Conservation (phyloP, 2,329 filamentous ascomycete genomes). For the Elsinoe fawcettii region DNA sequence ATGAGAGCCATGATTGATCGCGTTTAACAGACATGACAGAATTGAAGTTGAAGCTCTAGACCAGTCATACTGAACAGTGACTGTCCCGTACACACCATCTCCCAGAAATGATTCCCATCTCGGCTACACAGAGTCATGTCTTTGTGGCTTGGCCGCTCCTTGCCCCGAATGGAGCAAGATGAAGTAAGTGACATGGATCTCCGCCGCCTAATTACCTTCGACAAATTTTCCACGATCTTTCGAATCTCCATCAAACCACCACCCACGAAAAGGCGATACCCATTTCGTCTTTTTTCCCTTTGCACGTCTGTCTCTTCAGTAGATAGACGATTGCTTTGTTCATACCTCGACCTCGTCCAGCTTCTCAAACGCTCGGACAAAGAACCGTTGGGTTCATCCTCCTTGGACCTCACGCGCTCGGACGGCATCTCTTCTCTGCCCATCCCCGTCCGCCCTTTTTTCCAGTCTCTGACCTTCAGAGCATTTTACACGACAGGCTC, state of each 20-base stretch:
- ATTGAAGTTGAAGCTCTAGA: not conserved
- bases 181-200: slow-evolving; percentile 13
- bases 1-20: not conserved
- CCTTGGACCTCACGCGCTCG: slow-evolving; percentile 14
- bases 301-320: slow-evolving; percentile 12
- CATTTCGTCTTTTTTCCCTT: slow-evolving; percentile 12
- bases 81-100: not conserved
- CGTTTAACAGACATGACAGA: not conserved
- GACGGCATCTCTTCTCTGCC: slow-evolving; percentile 8
- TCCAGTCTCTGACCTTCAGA: slow-evolving; percentile 3
- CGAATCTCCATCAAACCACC: slow-evolving; percentile 7
- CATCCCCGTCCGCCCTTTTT: slow-evolving; percentile 14
- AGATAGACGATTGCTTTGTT: slow-evolving; percentile 12
- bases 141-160: slow-evolving; percentile 8
- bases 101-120: not conserved
- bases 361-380: not conserved
- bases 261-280: slow-evolving; percentile 5
- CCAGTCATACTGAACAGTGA: not conserved
- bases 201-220: slow-evolving; percentile 11
- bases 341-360: slow-evolving; percentile 2
- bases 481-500: not conserved
- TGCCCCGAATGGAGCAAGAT: slow-evolving; percentile 5
- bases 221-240: slow-evolving; percentile 13
- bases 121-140: slow-evolving; percentile 9
- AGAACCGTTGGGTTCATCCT: slow-evolving; percentile 10